These are phyloP conservation scores for Microbotryum intermedium DNA, from an alignment of 1,284 basidiomycete genomes.

Conservation along the genomic window DNA sequence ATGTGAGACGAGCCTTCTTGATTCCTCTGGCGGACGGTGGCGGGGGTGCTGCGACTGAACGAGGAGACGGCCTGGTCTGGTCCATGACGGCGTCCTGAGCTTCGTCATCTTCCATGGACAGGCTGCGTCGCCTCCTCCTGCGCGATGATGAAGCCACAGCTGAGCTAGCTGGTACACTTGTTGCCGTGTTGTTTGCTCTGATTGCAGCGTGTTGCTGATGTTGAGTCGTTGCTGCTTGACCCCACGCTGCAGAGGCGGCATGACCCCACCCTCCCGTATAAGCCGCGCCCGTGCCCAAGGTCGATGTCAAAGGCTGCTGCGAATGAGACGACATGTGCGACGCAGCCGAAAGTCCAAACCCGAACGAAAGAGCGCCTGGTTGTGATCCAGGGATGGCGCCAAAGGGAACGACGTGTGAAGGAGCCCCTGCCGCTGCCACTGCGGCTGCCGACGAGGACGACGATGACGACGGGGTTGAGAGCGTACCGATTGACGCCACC, in stretches of 20 bases:
- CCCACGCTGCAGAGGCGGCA: not conserved
- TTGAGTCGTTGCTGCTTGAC: not conserved
- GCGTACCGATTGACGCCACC: no score
- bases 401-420: conserved; percentile 6
- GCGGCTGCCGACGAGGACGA: no score
- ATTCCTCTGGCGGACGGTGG: not conserved
- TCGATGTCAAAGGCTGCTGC: not conserved
- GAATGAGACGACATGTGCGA: conserved; percentile 7
- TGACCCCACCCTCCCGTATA: not conserved
- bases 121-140: conserved; percentile 6
- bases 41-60: not conserved
- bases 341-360: conserved; percentile 11
- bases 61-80: not conserved
- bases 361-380: conserved; percentile 17
- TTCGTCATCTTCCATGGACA: not conserved
- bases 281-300: no score
- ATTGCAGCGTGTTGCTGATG: no score
- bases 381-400: conserved; percentile 15
- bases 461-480: no score
- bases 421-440: no score
- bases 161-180: no score
- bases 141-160: not conserved
- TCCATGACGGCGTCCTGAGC: not conserved
- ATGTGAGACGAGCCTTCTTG: not conserved
- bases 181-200: no score